Evolutionary conservation across 805 yeast genomes (phyloP).

Genomic region (Nakazawaea anatomiae): DNA sequence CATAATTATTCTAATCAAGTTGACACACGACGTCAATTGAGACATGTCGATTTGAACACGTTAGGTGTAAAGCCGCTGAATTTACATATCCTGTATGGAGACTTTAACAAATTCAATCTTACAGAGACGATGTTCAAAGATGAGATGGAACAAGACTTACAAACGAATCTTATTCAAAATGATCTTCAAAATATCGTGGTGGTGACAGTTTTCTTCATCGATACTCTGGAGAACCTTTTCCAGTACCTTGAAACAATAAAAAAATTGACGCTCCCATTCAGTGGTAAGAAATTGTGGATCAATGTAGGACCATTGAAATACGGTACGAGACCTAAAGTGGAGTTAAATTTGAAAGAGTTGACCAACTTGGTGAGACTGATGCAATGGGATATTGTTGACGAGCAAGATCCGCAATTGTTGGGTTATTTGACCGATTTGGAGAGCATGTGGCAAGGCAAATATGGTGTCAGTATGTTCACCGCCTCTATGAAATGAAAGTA

Average conservation of each 20-base stretch:
- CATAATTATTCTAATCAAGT: conserved; percentile 68
- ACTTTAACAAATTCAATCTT: conserved; percentile 49
- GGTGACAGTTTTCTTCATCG: conserved; percentile 74
- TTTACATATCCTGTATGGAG: conserved; percentile 46
- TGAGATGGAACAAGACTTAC: no score
- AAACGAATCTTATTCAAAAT: conserved; percentile 18
- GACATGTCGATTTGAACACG: conserved; percentile 30
- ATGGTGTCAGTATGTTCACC: conserved; percentile 59
- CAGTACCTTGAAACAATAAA: conserved; percentile 67
- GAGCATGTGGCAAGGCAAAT: conserved; percentile 74
- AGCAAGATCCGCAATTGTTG: conserved; percentile 29
- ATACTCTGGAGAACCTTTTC: conserved; percentile 84
- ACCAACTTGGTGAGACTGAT: conserved; percentile 39
- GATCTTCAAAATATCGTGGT: conserved; percentile 44
- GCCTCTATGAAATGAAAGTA: no score
- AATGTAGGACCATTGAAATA: conserved; percentile 91
- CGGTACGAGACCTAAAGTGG: conserved; percentile 78
- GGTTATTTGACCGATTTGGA: conserved; percentile 64
- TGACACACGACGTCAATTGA: conserved; percentile 40
- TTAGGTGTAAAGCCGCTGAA: conserved; percentile 35
- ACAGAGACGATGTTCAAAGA: no score
- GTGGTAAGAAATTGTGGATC: conserved; percentile 60
- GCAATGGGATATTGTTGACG: conserved; percentile 56
- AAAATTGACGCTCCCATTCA: conserved; percentile 26
- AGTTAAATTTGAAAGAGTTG: conserved; percentile 69